Percentiles rank a stretch among this genome's conserved stretches.
Evolutionary conservation across 2,329 filamentous ascomycete species (phyloP).

Genomic region (Fusarium redolens): DNA sequence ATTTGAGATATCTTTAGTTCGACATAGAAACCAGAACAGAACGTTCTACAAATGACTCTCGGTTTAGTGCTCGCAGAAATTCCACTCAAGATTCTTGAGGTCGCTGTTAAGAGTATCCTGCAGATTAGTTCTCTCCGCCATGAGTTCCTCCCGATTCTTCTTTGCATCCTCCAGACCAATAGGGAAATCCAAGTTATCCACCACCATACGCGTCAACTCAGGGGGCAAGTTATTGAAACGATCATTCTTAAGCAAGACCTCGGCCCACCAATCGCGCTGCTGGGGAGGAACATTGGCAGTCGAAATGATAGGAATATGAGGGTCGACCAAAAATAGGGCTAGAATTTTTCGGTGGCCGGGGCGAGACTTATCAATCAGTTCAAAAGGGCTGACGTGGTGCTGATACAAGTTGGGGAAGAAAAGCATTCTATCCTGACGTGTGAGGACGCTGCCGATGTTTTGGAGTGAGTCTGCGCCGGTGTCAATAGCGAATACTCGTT

Average conservation of each 20-base stretch:
- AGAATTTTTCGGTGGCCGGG: conserved; percentile 70
- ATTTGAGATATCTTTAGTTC: background rate
- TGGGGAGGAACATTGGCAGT: conserved; percentile 60
- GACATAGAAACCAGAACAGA: background rate
- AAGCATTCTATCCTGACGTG: conserved; percentile 60
- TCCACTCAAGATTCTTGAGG: conserved; percentile 17
- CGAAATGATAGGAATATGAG: conserved; percentile 56
- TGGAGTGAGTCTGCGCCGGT: conserved; percentile 41
- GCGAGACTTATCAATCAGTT: conserved; percentile 60
- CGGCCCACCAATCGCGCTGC: conserved; percentile 53
- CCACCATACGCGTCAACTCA: conserved; percentile 29
- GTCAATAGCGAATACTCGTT: conserved; percentile 51
- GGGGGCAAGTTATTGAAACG: conserved; percentile 23
- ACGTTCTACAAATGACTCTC: background rate
- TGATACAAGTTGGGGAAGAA: conserved; percentile 67
- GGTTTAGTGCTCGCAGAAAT: conserved; percentile 34
- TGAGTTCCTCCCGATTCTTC: conserved; percentile 22
- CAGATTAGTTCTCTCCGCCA: conserved; percentile 20
- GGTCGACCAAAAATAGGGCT: conserved; percentile 71
- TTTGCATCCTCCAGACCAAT: conserved; percentile 29
- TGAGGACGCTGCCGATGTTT: conserved; percentile 60
- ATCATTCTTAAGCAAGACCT: background rate
- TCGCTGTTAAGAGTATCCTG: background rate
- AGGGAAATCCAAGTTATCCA: conserved; percentile 30
- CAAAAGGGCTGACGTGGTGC: conserved; percentile 64